Evolutionary conservation across 1,139 yeast genomes (phyloP).

Genomic region (Geotrichum phurueaensis): DNA sequence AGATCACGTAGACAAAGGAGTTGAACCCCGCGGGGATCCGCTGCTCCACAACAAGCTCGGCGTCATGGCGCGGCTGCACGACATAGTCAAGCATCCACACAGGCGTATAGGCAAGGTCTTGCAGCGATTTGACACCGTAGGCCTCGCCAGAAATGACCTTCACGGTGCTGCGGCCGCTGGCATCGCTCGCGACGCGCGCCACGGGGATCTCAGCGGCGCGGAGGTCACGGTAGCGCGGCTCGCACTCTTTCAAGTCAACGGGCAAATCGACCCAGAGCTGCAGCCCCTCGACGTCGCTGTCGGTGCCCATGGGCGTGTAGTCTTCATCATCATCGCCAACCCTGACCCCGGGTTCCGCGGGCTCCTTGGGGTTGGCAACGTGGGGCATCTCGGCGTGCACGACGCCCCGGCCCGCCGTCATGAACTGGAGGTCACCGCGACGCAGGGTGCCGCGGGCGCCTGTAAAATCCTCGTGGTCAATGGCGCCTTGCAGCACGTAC

Average conservation of each 20-base stretch:
- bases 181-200: conserved; percentile 60
- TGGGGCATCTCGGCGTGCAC: conserved; percentile 85
- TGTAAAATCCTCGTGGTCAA: conserved; percentile 90
- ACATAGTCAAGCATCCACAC: conserved; percentile 36
- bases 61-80: conserved; percentile 69
- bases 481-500: conserved; percentile 61
- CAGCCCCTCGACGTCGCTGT: conserved; percentile 42
- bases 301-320: conserved; percentile 45
- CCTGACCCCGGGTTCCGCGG: too few relatives aligned
- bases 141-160: conserved; percentile 74
- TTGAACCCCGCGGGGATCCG: conserved; percentile 54
- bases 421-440: conserved; percentile 86
- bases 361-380: neutral
- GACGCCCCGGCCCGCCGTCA: conserved; percentile 91
- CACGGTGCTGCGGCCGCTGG: conserved; percentile 50
- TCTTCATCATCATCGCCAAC: too few relatives aligned
- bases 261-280: conserved; percentile 89
- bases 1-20: conserved; percentile 58
- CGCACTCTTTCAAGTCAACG: conserved; percentile 53
- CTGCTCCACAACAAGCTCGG: conserved; percentile 53
- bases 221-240: conserved; percentile 74
- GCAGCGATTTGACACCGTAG: conserved; percentile 66
- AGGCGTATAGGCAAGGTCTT: conserved; percentile 76
- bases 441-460: conserved; percentile 72
- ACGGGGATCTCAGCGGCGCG: conserved; percentile 63